A percentile compares a stretch with the other conserved stretches of the same genome.
These are phyloP conservation scores for Globisporangium paddicum DNA, from an alignment of 352 stramenopile genomes.

Conservation along the genomic window DNA sequence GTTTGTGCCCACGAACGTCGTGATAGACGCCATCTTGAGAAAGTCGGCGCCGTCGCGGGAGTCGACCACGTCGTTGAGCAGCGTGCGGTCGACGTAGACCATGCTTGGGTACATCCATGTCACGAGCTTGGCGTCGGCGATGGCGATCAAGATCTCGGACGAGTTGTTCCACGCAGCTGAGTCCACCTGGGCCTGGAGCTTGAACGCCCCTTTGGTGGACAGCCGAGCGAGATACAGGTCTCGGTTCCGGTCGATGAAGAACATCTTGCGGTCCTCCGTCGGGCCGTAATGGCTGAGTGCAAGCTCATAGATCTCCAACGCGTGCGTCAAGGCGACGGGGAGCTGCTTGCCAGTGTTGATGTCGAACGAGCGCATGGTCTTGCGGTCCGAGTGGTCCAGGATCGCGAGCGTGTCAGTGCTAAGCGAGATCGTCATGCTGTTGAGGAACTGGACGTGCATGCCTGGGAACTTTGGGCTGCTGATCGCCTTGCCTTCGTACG, in stretches of 20 bases:
- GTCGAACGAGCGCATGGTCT: constrained; percentile 89
- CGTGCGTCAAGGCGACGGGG: constrained; percentile 55
- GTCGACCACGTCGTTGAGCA: constrained; percentile 79
- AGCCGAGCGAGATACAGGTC: constrained; percentile 81
- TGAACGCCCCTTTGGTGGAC: constrained; percentile 56
- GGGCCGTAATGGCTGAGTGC: constrained; percentile 76
- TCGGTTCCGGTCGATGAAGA: constrained; percentile 88
- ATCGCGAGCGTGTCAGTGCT: constrained; percentile 86
- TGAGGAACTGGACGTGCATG: constrained; percentile 88
- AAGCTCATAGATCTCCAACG: constrained; percentile 76
- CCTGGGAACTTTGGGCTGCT: constrained; percentile 84
- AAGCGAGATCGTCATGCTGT: constrained; percentile 78
- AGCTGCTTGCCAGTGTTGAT: constrained; percentile 81
- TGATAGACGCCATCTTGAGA: constrained; percentile 82
- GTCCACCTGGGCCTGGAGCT: constrained; percentile 90
- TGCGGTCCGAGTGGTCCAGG: constrained; percentile 85
- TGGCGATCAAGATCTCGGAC: constrained; percentile 83
- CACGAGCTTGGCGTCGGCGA: constrained; percentile 86
- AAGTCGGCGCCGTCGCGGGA: constrained; percentile 74
- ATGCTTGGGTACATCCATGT: constrained; percentile 91
- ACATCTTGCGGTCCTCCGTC: constrained; percentile 75
- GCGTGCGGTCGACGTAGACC: constrained; percentile 89
- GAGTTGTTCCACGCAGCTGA: constrained; percentile 87
- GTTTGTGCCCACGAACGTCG: constrained; percentile 80
- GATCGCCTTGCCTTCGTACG: constrained; percentile 89